Evolutionary conservation across 768 basidiomycete genomes (phyloP), one percentile per base, ranked within the genome.

Genomic region (Podaxis sp.): DNA sequence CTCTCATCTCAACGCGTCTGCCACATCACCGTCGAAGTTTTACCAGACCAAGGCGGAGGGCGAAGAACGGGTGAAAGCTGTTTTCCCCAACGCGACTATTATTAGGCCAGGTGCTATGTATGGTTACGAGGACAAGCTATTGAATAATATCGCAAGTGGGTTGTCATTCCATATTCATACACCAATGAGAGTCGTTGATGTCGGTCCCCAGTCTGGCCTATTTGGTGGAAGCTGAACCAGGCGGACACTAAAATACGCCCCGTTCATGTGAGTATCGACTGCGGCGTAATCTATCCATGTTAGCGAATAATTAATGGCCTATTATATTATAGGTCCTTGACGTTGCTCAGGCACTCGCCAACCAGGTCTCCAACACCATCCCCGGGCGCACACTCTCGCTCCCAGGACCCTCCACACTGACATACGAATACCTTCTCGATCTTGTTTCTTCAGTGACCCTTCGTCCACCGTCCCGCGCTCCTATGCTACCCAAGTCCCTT

Each of bases 161-260:
- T 65, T 56, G 60, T 65, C 37, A 53, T 58, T 59, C 58, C 46
- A 33, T 62, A 20, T 12, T 57, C 33, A 24, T 62, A 36, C 44
- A 57, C 52, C 66, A 50, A 52, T 50, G 7, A 41, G 15, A 3
- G 15, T 54, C 51, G 64, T 54, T 53, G 61, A 68, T 51, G 24
- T 24, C 62, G 15, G 33, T 40, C 62, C 66, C 17, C 70, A 96
- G 95, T 86, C 67, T 96, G 91, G 85, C 90, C 96, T 13, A 89
- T 94, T 64, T 90, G 92, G 84, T 99, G 90, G 93, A 91, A 92
- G 73, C 82, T 99, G 65, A 99, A 99, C 80, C 77, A 90, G 69
- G 92, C 87, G 40, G 78, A 90, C 74, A 96, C 97, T 24, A 87
- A 85, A 76, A 86, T 92, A 74, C 90, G 94, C 37, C 97, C 97